Base-by-base conservation (phyloP, 192 early-diverging fungal genomes). In the Coemansia sp. region DNA sequence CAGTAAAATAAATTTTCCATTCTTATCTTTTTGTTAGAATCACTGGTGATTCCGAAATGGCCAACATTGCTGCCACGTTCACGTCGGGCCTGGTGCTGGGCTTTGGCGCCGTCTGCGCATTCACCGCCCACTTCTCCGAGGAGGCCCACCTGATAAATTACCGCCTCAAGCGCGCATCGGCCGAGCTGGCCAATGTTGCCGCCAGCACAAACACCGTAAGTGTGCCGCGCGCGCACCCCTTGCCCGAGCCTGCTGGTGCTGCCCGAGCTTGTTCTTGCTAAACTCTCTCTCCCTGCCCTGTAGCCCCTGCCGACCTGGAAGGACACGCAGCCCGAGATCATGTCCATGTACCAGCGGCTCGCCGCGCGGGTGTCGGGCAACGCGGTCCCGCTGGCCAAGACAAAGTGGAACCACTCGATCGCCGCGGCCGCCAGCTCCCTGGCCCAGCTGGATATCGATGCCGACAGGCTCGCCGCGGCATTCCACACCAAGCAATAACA, bases 81-180 rank as follows among this genome's bases (percentile, higher is more conserved):
- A 64, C 58, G 4, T 64, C 72, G n/a, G 72, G 72, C 2, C 72
- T 75, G 9, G 61, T 75, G 26, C 14, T 75, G 34, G 66, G 72
- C 38, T 41, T 54, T 4, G 72, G 65, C 7, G 62, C 72, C 5
- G 62, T 68, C 10, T 75, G 58, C 36, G 65, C 65, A 31, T 75
- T 75, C 29, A 42, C 58, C 5, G 42, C 72, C 17, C 53, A 60
- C 36, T 56, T 68, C 34, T 64, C 65, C 32, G 72, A 60, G 22
- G 57, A 63, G 32, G 47, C 64, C 3, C 65, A 56, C 12, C 29
- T 64, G 15, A 57, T 61, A 27, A 64, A 64, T 31, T 60, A 64
- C 41, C 59, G 57, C 36, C 57, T 75, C 10, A 52, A 39, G 19
- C 47, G 65, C 25, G 72, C 72, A 2, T 64, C 72, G 5, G 15